phyloP scores from a whole-genome alignment of 75 land plant species.

The Pseudotsuga menziesii region DNA sequence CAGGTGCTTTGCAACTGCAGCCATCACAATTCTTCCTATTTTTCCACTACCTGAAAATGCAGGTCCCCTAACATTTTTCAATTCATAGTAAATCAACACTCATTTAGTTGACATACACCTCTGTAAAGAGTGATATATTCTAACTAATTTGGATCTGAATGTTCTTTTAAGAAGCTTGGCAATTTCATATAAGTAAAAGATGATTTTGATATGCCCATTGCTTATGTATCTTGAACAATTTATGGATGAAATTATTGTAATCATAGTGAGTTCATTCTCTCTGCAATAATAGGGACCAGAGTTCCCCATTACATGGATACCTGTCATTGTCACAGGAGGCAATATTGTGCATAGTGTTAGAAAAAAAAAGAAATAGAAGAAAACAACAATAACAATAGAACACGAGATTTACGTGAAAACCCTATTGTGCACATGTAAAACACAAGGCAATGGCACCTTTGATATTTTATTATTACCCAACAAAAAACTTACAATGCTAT shows the following conservation, averaged over 20 bases:
- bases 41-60: constrained; percentile 60
- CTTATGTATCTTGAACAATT: background rate
- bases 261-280: background rate
- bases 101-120: background rate
- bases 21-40: constrained; percentile 83
- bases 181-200: background rate
- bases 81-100: background rate
- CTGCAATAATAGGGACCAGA: background rate
- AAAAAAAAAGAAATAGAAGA: too few species aligned
- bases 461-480: too few species aligned
- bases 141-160: background rate
- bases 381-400: too few species aligned
- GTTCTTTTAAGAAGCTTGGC: background rate
- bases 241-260: background rate
- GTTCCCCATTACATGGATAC: background rate
- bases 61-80: background rate
- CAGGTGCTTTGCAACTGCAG: constrained; percentile 95
- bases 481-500: too few species aligned
- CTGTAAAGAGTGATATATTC: background rate
- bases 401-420: too few species aligned
- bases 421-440: too few species aligned
- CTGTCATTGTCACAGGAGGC: background rate
- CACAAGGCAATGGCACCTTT: too few species aligned
- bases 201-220: background rate
- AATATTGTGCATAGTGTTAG: background rate